phyloP scores from a whole-genome alignment of 179 eudicot species.

The Sideroxylon spinosum region DNA sequence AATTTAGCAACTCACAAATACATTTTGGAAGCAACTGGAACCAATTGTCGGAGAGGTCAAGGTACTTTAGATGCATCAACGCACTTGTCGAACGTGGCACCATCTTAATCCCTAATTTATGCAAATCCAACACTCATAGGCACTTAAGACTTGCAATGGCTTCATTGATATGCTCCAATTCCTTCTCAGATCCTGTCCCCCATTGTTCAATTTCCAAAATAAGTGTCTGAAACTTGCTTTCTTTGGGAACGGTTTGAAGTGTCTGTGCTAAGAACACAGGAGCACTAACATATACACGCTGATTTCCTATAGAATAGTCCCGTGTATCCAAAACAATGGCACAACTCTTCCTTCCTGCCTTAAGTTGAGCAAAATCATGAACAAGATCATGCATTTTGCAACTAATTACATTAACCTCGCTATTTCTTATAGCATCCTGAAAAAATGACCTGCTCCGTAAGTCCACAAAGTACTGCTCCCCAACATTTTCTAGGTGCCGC shows the following conservation, averaged over 20 bases:
- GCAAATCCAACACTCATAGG: not conserved
- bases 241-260: no score
- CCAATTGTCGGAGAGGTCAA: not conserved
- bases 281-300: no score
- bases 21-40: not conserved
- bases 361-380: constrained; percentile 18
- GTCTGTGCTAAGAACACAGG: no score
- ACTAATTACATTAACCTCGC: constrained; percentile 1
- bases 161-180: no score
- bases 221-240: not conserved
- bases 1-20: not conserved
- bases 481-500: constrained; percentile 10
- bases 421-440: constrained; percentile 13
- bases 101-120: not conserved
- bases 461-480: constrained; percentile 7
- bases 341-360: constrained; percentile 2
- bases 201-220: not conserved
- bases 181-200: not conserved
- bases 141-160: not conserved
- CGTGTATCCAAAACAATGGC: not conserved
- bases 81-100: not conserved
- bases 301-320: no score
- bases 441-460: constrained; percentile 16
- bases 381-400: constrained; percentile 22
- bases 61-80: not conserved